These are phyloP conservation scores for Millerago galiae DNA, from an alignment of 805 yeast species.

Conservation along the genomic window DNA sequence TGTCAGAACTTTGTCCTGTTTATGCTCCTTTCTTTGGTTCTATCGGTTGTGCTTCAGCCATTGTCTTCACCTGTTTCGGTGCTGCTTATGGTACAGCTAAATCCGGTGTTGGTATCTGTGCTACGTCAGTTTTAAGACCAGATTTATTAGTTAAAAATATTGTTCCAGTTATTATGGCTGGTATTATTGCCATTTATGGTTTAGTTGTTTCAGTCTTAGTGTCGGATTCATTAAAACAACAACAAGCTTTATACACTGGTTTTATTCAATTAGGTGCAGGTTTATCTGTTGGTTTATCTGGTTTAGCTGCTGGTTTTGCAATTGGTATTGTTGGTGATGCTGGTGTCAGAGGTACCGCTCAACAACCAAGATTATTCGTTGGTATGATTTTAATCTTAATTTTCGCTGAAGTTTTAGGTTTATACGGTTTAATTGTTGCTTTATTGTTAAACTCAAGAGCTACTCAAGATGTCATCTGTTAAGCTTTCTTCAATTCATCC, in stretches of 20 bases:
- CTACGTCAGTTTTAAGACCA: constrained; percentile 96
- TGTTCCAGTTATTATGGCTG: constrained; percentile 98
- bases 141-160: constrained; percentile 88
- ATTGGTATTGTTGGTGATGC: constrained; percentile 99
- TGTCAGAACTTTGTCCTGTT: constrained; percentile 29
- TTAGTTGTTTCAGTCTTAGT: constrained; percentile 93
- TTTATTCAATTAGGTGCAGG: constrained; percentile 99
- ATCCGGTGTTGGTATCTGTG: constrained; percentile 99
- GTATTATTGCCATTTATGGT: constrained; percentile 98
- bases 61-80: constrained; percentile 97
- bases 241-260: constrained; percentile 92
- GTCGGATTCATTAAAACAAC: constrained; percentile 81
- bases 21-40: constrained; percentile 94
- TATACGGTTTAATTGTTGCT: constrained; percentile 97
- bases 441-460: constrained; percentile 97
- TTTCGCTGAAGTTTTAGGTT: constrained; percentile 98
- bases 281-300: constrained; percentile 92
- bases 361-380: constrained; percentile 96
- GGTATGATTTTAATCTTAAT: constrained; percentile 97
- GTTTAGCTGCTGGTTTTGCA: constrained; percentile 98
- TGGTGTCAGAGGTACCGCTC: constrained; percentile 98
- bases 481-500: constrained; percentile 19
- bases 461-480: constrained; percentile 82
- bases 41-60: constrained; percentile 98
- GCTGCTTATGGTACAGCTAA: constrained; percentile 99